Evolutionary conservation across 2,329 filamentous ascomycete species (phyloP).

Genomic region (Camptophora hylomeconis): DNA sequence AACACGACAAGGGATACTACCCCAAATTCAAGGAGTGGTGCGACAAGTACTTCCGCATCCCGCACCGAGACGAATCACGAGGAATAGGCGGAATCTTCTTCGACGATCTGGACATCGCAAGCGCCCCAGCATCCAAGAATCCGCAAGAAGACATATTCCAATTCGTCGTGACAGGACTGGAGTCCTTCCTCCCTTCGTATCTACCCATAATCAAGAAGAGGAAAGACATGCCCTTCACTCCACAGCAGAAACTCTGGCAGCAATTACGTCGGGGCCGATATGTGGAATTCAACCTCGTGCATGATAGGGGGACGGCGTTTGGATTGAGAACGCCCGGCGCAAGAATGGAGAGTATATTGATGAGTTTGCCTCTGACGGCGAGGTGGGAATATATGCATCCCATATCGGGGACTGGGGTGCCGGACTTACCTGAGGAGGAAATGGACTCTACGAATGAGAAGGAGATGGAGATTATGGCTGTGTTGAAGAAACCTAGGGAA

Average conservation of each 20-base stretch:
- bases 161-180: conserved; percentile 73
- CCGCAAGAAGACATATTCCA: conserved; percentile 82
- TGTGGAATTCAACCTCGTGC: conserved; percentile 96
- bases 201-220: conserved; percentile 75
- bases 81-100: conserved; percentile 97
- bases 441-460: conserved; percentile 23
- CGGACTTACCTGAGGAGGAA: conserved; percentile 35
- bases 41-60: conserved; percentile 92
- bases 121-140: conserved; percentile 45
- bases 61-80: conserved; percentile 74
- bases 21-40: conserved; percentile 96
- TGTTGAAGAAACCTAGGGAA: conserved; percentile 47
- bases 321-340: conserved; percentile 85
- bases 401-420: conserved; percentile 30
- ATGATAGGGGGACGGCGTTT: conserved; percentile 90
- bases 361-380: conserved; percentile 89
- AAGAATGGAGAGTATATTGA: conserved; percentile 88
- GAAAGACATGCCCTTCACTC: conserved; percentile 83
- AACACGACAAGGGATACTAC: conserved; percentile 85
- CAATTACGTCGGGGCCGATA: conserved; percentile 88
- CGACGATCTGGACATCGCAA: conserved; percentile 69
- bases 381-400: conserved; percentile 91
- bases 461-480: conserved; percentile 71
- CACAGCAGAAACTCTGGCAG: conserved; percentile 88
- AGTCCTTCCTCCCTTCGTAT: conserved; percentile 81